Base-by-base conservation (phyloP, 352 stramenopile species). In the Globisporangium lucens region DNA sequence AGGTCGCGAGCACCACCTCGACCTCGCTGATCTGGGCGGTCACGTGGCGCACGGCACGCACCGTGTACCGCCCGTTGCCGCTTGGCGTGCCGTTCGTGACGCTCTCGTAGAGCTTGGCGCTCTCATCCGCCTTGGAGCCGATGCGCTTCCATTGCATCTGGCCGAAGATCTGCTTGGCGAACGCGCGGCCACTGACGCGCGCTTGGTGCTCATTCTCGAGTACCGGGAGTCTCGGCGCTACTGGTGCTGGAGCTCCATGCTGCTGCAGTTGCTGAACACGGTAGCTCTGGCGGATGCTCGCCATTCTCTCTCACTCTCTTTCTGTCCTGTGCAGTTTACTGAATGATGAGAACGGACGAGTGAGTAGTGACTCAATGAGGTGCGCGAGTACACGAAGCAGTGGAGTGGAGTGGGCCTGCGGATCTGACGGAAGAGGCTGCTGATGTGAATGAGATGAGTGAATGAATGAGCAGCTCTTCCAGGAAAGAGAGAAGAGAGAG, bases 151-250 rank as follows among this genome's bases (percentile, higher is more conserved):
- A 90, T 30, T 79, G 78, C 74, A 85, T 80, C 33, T 80, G 79
- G 56, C 79, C 72, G 73, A 90, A 90, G 60, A 92, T 84, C 63
- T 89, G 74, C 62, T 91, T 90, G 65, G 82, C 82, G n/a, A 79
- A 78, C 4, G 67, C 67, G 43, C 85, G 85, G 6, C 85, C 85
- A 46, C 60, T 75, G 24, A 74, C 65, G 36, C 82, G 85, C 61
- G 81, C 85, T 57, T 86, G 73, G 29, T 85, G 66, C 67, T 91
- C 82, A 57, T 78, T 70, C 65, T 87, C 70, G 41, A 89, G 73
- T 20, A 73, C 51, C 3, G 67, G 68, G 10, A 86, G 65, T 29
- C 47, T 43, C 30, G 60, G 12, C 4, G 27, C 29, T 13, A 20
- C 38, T 53, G 59, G 41, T 15, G 47, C 47, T 55, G 47, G 47